These are phyloP conservation scores for Aspergillus coremiiformis DNA, from an alignment of 495 filamentous ascomycete genomes.

Conservation along the genomic window DNA sequence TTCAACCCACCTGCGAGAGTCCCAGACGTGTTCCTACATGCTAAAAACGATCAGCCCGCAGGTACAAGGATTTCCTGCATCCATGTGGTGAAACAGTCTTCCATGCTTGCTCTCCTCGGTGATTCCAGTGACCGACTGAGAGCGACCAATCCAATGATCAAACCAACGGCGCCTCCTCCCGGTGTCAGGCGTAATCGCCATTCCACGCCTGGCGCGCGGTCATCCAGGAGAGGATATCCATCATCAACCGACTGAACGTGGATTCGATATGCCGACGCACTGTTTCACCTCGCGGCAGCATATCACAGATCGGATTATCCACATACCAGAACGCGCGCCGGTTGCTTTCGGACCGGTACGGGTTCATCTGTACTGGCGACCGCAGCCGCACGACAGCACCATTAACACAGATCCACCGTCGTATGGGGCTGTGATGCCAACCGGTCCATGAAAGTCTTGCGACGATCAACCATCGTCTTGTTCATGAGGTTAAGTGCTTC, in stretches of 20 bases:
- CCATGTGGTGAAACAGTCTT: too few species aligned
- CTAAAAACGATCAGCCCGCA: too few species aligned
- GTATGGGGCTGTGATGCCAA: neutral
- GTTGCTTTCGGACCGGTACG: slow-evolving; percentile 33
- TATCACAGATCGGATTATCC: neutral
- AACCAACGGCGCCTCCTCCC: slow-evolving; percentile 20
- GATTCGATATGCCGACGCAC: slow-evolving; percentile 35
- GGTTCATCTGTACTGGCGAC: slow-evolving; percentile 45
- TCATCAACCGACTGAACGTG: slow-evolving; percentile 28
- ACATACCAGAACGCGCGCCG: slow-evolving; percentile 41
- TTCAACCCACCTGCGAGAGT: too few species aligned
- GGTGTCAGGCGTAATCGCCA: slow-evolving; percentile 20
- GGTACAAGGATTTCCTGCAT: too few species aligned
- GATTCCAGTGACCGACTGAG: too few species aligned
- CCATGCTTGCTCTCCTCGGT: too few species aligned
- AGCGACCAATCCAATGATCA: slow-evolving; percentile 18
- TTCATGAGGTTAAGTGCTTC: slow-evolving; percentile 25
- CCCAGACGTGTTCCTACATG: too few species aligned
- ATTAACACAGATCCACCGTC: slow-evolving; percentile 25
- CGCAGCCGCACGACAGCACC: slow-evolving; percentile 38
- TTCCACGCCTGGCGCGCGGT: slow-evolving; percentile 24
- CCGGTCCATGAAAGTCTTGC: slow-evolving; percentile 15
- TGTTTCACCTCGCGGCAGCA: neutral
- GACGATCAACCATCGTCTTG: slow-evolving; percentile 14
- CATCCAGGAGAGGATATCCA: slow-evolving; percentile 30